Base-by-base conservation (phyloP, 176 grass and related monocot species). In the Oryza punctata region DNA sequence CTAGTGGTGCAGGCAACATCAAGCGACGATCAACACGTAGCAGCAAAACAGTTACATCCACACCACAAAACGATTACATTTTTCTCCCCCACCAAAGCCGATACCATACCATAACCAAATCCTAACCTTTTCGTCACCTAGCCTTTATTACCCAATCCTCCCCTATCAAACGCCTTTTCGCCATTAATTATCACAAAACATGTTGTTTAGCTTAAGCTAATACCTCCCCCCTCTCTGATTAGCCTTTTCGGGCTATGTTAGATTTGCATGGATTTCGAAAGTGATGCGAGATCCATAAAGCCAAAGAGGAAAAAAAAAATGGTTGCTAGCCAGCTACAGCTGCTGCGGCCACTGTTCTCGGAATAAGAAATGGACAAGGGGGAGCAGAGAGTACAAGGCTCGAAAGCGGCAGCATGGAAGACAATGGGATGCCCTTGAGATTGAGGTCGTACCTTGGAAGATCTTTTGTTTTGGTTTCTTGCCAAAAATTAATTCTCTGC, bases 201-300 rank as follows among this genome's bases (percentile, higher is more conserved):
- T 59, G 82, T 12, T 57, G 25, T 12, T 77, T 38, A 45, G 19
- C 19, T 26, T 13, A 21, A 57, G 52, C 52, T 57, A n/a, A 57
- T 50, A 3, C 46, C 5, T 19, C 33, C 49, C 16, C 45, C 49
- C 43, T 67, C 24, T 54, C 16, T 40, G 44, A 14, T 26, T 63
- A 70, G n/a, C 13, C 74, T 24, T 83, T 77, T 43, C 19, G 40
- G 52, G 66, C 27, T 27, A 82, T 9, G 57, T n/a, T 16, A 72
- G 81, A 74, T 88, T 18, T 68, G 63, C 81, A 16, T 75, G 21
- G 87, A 85, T 84, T 75, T 76, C 49, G 49, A 84, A 79, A 84
- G 81, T 40, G 87, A 64, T 84, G 76, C 63, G 63, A 69, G 76
- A 89, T 89, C 87, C 63, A 26, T 40, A 76, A 85, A 79, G 74